Percentiles rank a stretch among this genome's conserved stretches.
phyloP scores from a whole-genome alignment of 2,329 filamentous ascomycete species.

The Pestalotiopsis fici region DNA sequence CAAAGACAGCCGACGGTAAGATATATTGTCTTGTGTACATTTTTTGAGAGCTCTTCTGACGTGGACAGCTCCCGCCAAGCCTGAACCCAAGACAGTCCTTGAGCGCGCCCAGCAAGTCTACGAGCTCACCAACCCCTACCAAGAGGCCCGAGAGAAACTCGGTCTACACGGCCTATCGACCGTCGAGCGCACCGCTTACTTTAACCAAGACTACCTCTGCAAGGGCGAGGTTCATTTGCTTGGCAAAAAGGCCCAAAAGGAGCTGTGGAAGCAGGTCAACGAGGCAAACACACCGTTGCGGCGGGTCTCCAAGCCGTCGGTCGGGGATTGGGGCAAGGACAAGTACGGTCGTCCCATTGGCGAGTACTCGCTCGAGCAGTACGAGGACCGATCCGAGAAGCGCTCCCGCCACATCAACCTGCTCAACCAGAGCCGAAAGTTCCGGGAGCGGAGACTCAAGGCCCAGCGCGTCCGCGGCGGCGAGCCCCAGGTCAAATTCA shows the following conservation, averaged over 20 bases:
- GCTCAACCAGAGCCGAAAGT: constrained; percentile 37
- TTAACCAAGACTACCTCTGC: constrained; percentile 46
- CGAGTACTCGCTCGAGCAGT: constrained; percentile 44
- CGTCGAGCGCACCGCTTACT: constrained; percentile 50
- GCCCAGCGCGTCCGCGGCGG: constrained; percentile 19
- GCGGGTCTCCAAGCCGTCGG: constrained; percentile 24
- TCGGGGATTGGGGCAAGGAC: constrained; percentile 50
- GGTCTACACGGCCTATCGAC: constrained; percentile 47
- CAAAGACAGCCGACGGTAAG: constrained; percentile 27
- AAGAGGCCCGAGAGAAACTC: constrained; percentile 42
- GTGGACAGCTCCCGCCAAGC: constrained; percentile 13
- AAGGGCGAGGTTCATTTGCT: constrained; percentile 35
- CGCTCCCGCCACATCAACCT: constrained; percentile 44
- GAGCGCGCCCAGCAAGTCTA: constrained; percentile 49
- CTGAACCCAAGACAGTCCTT: constrained; percentile 44
- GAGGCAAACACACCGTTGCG: constrained; percentile 54
- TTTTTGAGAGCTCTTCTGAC: background rate
- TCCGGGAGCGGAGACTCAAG: constrained; percentile 38
- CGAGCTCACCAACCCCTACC: constrained; percentile 52
- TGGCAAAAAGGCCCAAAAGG: constrained; percentile 52
- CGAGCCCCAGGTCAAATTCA: background rate
- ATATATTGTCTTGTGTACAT: background rate
- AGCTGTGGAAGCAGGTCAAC: constrained; percentile 58
- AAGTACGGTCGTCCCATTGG: constrained; percentile 49
- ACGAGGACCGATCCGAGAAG: constrained; percentile 40